These are phyloP conservation scores for Pseudotulostoma volvatum DNA, from an alignment of 495 filamentous ascomycete species.

Conservation along the genomic window DNA sequence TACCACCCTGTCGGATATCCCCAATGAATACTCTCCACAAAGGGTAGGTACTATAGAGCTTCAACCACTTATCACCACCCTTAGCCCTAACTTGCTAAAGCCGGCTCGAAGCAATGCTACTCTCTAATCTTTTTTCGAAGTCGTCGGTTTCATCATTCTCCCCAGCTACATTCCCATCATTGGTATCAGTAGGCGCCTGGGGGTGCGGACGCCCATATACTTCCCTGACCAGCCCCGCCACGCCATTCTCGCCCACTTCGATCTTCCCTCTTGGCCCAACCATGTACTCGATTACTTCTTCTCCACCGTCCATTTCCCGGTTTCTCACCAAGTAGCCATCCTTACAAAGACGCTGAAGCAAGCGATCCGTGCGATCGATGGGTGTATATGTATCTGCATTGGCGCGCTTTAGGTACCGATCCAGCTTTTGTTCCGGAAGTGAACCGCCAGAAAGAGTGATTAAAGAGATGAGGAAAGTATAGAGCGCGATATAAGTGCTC, in stretches of 20 bases:
- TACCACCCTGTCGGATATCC: no score
- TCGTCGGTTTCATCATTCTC: background rate
- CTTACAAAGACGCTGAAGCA: conserved; percentile 56
- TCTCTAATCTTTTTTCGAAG: conserved; percentile 3
- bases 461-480: conserved; percentile 60
- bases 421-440: conserved; percentile 55
- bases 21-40: no score
- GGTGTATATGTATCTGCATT: conserved; percentile 65
- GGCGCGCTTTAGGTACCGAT: conserved; percentile 54
- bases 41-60: no score
- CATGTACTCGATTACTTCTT: conserved; percentile 60
- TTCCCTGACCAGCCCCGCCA: conserved; percentile 49
- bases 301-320: conserved; percentile 49
- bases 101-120: conserved; percentile 1
- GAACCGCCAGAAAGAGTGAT: conserved; percentile 57
- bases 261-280: conserved; percentile 73
- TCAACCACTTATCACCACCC: no score
- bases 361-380: conserved; percentile 56
- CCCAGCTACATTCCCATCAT: conserved; percentile 8
- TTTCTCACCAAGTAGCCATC: conserved; percentile 70
- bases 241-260: conserved; percentile 60
- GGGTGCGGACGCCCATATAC: conserved; percentile 30
- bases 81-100: no score
- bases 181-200: conserved; percentile 11
- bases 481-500: conserved; percentile 61